phyloP scores from a whole-genome alignment of 164 flowering plant species.

The Warburgia ugandensis region DNA sequence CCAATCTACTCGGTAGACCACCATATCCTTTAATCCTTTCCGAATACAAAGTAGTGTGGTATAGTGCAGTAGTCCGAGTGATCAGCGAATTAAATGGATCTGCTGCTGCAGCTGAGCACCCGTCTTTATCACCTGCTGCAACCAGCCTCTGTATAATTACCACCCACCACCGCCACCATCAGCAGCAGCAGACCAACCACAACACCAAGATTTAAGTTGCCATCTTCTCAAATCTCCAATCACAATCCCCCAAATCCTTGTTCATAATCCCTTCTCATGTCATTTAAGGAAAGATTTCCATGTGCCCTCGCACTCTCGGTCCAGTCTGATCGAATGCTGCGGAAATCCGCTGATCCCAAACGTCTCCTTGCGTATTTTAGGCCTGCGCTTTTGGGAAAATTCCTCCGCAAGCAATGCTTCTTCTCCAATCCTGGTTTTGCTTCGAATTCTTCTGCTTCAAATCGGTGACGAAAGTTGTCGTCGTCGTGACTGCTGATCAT shows the following conservation, averaged over 20 bases:
- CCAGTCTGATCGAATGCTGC: too few relatives aligned
- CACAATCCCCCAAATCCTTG: neutral
- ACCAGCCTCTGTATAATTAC: conserved; percentile 5
- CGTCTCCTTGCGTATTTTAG: neutral
- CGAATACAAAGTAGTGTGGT: too few relatives aligned
- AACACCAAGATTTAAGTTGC: neutral
- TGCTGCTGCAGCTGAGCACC: conserved; percentile 5
- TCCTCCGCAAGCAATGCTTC: too few relatives aligned
- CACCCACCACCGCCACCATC: neutral
- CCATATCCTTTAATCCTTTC: too few relatives aligned
- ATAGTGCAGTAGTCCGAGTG: too few relatives aligned
- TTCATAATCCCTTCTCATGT: neutral
- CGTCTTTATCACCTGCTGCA: neutral
- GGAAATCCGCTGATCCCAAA: neutral
- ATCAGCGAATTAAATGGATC: conserved; percentile 12
- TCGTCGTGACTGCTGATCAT: neutral
- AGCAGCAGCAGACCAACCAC: too few relatives aligned
- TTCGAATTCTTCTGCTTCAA: neutral
- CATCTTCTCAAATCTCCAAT: neutral
- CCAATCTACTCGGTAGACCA: too few relatives aligned
- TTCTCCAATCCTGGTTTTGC: neutral
- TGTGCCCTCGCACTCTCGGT: neutral
- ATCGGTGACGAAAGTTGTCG: too few relatives aligned
- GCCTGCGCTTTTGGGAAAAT: neutral
- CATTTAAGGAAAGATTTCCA: neutral